Percentiles rank a stretch among this genome's conserved stretches.
Evolutionary conservation across 331 rosid species (phyloP).

Genomic region (Telfairia occidentalis): DNA sequence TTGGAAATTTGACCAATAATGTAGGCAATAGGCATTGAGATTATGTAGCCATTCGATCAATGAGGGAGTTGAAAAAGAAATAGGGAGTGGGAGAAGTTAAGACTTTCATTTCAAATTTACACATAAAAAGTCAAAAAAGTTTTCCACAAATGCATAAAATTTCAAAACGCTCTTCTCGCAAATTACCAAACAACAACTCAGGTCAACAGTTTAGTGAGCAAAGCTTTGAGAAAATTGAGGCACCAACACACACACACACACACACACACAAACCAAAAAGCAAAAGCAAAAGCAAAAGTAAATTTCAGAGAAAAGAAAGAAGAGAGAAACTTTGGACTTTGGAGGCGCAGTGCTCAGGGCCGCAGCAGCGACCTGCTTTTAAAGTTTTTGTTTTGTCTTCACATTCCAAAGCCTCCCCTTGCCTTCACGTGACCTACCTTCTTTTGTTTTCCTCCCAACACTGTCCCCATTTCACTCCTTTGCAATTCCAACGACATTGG

Average conservation of each 20-base stretch:
- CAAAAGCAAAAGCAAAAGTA: not conserved
- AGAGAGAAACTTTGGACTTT: not conserved
- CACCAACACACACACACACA: no score
- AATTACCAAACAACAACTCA: not conserved
- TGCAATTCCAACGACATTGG: not conserved
- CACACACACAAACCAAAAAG: slow-evolving; percentile 1
- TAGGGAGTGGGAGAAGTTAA: not conserved
- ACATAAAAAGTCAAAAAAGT: not conserved
- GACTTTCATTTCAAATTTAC: not conserved
- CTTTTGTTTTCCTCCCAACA: not conserved
- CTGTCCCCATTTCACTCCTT: not conserved
- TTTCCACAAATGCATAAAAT: not conserved
- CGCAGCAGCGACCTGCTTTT: not conserved
- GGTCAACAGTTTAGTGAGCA: slow-evolving; percentile 3
- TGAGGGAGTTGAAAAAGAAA: not conserved
- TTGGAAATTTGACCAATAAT: not conserved
- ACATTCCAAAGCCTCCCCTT: not conserved
- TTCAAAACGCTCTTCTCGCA: not conserved
- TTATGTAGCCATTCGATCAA: not conserved
- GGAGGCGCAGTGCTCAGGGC: not conserved
- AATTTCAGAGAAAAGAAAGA: not conserved
- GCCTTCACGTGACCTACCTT: slow-evolving; percentile 2
- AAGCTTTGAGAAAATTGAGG: not conserved
- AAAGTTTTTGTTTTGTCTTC: not conserved
- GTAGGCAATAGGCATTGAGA: not conserved